Base-by-base conservation (phyloP, 495 filamentous ascomycete species). In the Podospora conica region DNA sequence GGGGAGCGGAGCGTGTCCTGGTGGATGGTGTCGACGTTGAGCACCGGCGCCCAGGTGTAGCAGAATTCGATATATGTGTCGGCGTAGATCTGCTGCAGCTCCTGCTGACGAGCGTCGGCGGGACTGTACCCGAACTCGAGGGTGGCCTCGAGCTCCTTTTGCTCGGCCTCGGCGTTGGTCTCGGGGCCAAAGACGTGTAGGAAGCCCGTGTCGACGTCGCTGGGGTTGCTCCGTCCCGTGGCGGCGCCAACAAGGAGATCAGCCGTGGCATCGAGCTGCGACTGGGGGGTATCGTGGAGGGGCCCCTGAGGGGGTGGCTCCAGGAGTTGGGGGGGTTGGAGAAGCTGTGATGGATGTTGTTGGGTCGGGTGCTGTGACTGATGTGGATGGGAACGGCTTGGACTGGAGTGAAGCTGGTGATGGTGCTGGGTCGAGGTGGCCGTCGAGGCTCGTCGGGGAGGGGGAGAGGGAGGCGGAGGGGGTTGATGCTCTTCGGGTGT, bases 11-110 rank as follows among this genome's bases (percentile, higher is more conserved):
- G 66, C 3, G 75, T 66, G 22, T 76, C 75, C 11, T 66, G 54
- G 11, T 66, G 21, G 15, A 78, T 61, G 27, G 61, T 61, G 8
- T 75, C 70, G 22, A 67, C 53, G 57, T 78, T 74, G 9, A 78
- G 68, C 0, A 78, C 76, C 10, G 76, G 76, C 59, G 74, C 76
- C 75, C 76, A 78, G 0, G 75, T 21, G 55, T 73, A 76, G 62
- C 75, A 77, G 63, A 68, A 75, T 6, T 78, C 73, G 20, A 71
- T 66, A 55, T 76, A 78, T 1, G 76, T 78, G 60, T 78, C 76
- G 31, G 71, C 68, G 55, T 75, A 78, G 25, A 70, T 73, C 64
- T 78, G 75, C 65, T 75, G 74, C 5, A 78, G 70, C 24, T 73
- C 75, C 33, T 73, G 70, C 15, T 72, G 71, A 3, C 68, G 73